These are phyloP conservation scores for Eucalyptus cloeziana DNA, from an alignment of 345 rosid genomes.

Conservation along the genomic window DNA sequence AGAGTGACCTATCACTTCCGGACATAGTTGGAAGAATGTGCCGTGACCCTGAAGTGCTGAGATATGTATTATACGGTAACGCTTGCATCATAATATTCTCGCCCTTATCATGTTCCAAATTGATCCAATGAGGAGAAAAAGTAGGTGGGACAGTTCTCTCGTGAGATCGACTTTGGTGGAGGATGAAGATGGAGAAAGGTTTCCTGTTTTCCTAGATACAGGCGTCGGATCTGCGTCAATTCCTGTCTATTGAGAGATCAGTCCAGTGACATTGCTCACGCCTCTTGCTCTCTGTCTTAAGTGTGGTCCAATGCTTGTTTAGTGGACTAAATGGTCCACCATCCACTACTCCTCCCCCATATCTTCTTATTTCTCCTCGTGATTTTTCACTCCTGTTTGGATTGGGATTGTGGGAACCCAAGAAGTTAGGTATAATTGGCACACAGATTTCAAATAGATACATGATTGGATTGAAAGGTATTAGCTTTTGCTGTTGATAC, in stretches of 20 bases:
- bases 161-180: background rate
- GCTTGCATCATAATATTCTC: background rate
- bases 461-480: background rate
- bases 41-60: background rate
- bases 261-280: background rate
- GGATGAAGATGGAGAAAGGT: background rate
- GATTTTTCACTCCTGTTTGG: background rate
- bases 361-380: background rate
- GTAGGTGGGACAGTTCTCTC: background rate
- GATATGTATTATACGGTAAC: background rate
- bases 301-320: background rate
- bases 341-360: background rate
- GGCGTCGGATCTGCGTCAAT: background rate
- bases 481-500: background rate
- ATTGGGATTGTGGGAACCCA: background rate
- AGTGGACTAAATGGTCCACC: conserved; percentile 30
- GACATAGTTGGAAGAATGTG: background rate
- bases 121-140: background rate
- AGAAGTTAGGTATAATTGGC: background rate
- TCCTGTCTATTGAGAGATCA: background rate
- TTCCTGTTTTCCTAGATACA: background rate
- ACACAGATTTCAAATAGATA: background rate
- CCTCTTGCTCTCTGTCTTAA: background rate
- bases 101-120: background rate
- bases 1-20: background rate